Evolutionary conservation across 441 rosid species (phyloP).

Genomic region (Pelargonium cotyledonis): DNA sequence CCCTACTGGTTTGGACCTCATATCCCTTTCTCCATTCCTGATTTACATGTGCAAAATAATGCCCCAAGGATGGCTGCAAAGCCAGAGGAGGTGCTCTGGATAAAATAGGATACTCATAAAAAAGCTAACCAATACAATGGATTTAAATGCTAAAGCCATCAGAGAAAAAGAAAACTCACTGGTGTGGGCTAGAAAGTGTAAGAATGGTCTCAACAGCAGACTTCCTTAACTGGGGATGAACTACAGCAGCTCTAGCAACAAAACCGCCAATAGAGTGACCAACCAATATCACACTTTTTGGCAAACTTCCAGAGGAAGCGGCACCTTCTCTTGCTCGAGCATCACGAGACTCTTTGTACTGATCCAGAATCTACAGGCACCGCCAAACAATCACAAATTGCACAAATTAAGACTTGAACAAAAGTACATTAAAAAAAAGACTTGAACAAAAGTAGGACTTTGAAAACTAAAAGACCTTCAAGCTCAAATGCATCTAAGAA

Average conservation of each 20-base stretch:
- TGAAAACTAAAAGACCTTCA: too few species aligned
- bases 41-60: conserved; percentile 70
- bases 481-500: too few species aligned
- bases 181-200: conserved; percentile 94
- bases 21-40: conserved; percentile 81
- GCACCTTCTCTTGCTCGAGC: conserved; percentile 69
- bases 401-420: not conserved
- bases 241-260: conserved; percentile 93
- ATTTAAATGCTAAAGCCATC: conserved; percentile 20
- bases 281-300: conserved; percentile 81
- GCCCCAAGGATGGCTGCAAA: conserved; percentile 91
- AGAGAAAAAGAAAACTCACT: conserved; percentile 44
- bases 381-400: conserved; percentile 12
- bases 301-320: conserved; percentile 56
- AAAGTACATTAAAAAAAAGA: too few species aligned
- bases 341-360: conserved; percentile 65
- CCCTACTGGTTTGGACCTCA: conserved; percentile 45
- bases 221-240: conserved; percentile 76
- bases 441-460: not conserved
- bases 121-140: conserved; percentile 20
- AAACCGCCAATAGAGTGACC: conserved; percentile 99
- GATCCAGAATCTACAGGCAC: conserved; percentile 76
- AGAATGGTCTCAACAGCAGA: conserved; percentile 77
- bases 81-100: conserved; percentile 95
- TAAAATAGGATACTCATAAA: conserved; percentile 23